These are phyloP conservation scores for Arctostaphylos glauca DNA, from an alignment of 148 eudicot species.

Conservation along the genomic window DNA sequence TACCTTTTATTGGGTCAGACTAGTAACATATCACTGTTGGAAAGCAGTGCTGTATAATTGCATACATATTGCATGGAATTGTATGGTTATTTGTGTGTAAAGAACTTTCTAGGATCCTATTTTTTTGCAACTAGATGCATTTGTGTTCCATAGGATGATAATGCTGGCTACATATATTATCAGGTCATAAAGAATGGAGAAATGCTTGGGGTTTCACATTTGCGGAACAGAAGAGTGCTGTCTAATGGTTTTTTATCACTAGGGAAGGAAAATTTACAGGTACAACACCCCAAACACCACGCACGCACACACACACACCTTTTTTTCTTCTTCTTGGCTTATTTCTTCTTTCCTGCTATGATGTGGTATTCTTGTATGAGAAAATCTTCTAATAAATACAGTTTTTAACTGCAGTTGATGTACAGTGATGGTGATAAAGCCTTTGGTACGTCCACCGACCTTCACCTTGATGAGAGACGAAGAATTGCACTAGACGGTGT, in stretches of 20 bases:
- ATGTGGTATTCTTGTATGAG: not conserved
- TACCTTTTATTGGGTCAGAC: not conserved
- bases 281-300: conserved; percentile 3
- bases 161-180: not conserved
- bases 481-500: conserved; percentile 91
- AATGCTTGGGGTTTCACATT: conserved; percentile 98
- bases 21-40: not conserved
- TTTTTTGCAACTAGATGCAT: not conserved
- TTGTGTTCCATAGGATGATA: not conserved
- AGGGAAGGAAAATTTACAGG: conserved; percentile 96
- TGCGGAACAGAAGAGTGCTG: conserved; percentile 80
- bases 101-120: not conserved
- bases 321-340: not conserved
- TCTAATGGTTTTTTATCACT: conserved; percentile 84
- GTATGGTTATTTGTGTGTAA: not conserved
- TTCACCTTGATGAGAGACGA: conserved; percentile 81
- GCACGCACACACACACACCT: too few relatives aligned
- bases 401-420: conserved; percentile 68
- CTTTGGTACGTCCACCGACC: conserved; percentile 90
- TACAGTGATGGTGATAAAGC: conserved; percentile 98
- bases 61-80: not conserved
- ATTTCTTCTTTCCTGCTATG: not conserved
- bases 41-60: conserved; percentile 5
- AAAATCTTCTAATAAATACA: conserved; percentile 19
- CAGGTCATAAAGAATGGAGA: conserved; percentile 99